These are phyloP conservation scores for Ambrosia hybrid DNA, from an alignment of 140 eudicot species.

Conservation along the genomic window DNA sequence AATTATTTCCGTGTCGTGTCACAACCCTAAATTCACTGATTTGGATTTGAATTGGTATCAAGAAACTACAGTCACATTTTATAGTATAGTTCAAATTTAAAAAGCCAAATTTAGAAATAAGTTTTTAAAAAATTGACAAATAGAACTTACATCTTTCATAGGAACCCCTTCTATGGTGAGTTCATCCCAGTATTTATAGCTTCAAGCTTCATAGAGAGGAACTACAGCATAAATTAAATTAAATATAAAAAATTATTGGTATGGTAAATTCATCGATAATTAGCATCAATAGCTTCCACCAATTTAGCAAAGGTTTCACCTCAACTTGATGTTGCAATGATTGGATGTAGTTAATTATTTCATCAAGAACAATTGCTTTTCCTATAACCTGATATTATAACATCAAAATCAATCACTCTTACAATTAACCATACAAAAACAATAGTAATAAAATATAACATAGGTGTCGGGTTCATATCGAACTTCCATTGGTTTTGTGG, in stretches of 20 bases:
- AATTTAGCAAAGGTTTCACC: slow-evolving; percentile 37
- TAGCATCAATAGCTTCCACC: no score
- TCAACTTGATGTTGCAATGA: slow-evolving; percentile 93
- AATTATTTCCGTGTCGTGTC: no score
- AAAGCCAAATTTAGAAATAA: not conserved
- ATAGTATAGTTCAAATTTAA: not conserved
- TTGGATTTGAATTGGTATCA: slow-evolving; percentile 1
- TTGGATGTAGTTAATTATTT: slow-evolving; percentile 91
- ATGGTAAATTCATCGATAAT: not conserved
- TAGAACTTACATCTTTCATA: slow-evolving; percentile 66
- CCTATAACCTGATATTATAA: slow-evolving; percentile 71
- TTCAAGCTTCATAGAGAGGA: slow-evolving; percentile 98
- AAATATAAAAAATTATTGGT: not conserved
- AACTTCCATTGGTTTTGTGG: no score
- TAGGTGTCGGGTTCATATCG: no score
- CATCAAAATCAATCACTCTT: slow-evolving; percentile 13
- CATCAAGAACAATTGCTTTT: slow-evolving; percentile 96
- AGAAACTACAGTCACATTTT: not conserved
- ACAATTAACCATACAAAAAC: not conserved
- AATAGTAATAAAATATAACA: not conserved
- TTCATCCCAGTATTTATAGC: no score
- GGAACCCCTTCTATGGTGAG: slow-evolving; percentile 58
- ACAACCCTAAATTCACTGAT: not conserved
- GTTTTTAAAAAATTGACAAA: not conserved
- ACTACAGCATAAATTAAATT: slow-evolving; percentile 46